These are phyloP conservation scores for Rhizophagus clarus DNA, from an alignment of 192 early-diverging fungal species.

Conservation along the genomic window DNA sequence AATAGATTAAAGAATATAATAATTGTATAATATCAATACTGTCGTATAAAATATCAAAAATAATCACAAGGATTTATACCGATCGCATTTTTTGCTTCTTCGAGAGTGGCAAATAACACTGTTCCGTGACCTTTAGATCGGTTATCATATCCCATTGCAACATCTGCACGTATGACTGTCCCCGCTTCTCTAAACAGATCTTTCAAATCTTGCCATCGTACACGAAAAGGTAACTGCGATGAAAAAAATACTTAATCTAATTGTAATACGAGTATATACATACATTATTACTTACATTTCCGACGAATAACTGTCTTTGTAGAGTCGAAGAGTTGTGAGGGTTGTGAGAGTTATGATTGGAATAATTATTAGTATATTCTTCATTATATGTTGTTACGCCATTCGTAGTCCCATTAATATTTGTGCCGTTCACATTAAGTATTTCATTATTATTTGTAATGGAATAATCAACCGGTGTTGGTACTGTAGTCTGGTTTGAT, in stretches of 20 bases:
- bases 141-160: constrained; percentile 55
- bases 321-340: background rate
- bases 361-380: background rate
- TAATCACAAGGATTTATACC: constrained; percentile 33
- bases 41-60: background rate
- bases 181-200: constrained; percentile 73
- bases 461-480: constrained; percentile 25
- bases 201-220: constrained; percentile 78
- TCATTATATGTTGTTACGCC: background rate
- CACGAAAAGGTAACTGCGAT: constrained; percentile 64
- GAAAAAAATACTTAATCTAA: background rate
- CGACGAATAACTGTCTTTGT: constrained; percentile 63
- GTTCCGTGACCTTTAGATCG: constrained; percentile 75
- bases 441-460: background rate
- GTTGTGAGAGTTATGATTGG: background rate
- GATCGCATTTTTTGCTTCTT: constrained; percentile 72
- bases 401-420: constrained; percentile 18
- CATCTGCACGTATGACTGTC: constrained; percentile 65
- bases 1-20: background rate
- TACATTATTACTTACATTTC: constrained; percentile 56
- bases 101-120: constrained; percentile 64
- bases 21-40: background rate
- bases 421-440: background rate
- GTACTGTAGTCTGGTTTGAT: constrained; percentile 10
- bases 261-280: no score